These are phyloP conservation scores for Hordeum pubiflorum DNA, from an alignment of 202 grass and related monocot genomes.

Conservation along the genomic window DNA sequence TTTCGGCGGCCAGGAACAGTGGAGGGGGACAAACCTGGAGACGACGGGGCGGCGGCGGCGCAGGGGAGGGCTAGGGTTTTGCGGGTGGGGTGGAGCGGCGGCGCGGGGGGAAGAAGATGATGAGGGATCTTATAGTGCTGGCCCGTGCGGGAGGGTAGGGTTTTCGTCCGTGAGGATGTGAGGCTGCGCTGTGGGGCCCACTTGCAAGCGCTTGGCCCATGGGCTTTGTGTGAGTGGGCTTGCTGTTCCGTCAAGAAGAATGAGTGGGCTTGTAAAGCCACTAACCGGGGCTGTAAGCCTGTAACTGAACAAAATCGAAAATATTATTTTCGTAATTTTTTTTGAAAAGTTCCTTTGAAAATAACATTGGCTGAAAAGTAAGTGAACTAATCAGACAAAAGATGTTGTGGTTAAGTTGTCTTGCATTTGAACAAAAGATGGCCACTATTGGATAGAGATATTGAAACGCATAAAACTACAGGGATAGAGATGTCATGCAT, in stretches of 20 bases:
- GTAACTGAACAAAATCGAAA: not conserved
- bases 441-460: too few relatives aligned
- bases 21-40: not conserved
- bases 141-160: not conserved
- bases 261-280: not conserved
- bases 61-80: not conserved
- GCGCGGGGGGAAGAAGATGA: not conserved
- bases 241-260: not conserved
- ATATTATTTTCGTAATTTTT: too few relatives aligned
- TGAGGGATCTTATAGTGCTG: not conserved
- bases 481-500: too few relatives aligned
- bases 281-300: not conserved
- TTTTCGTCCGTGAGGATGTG: not conserved
- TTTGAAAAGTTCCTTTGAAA: too few relatives aligned
- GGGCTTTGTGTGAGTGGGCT: not conserved
- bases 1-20: not conserved
- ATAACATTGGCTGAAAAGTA: too few relatives aligned
- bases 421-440: not conserved
- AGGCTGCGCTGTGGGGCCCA: not conserved
- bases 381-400: not conserved
- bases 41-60: not conserved
- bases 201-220: not conserved
- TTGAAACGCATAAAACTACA: too few relatives aligned
- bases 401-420: too few relatives aligned
- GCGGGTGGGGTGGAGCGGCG: not conserved